These are phyloP conservation scores for Xylaria sp. DNA, from an alignment of 2,329 filamentous ascomycete species.

Conservation along the genomic window DNA sequence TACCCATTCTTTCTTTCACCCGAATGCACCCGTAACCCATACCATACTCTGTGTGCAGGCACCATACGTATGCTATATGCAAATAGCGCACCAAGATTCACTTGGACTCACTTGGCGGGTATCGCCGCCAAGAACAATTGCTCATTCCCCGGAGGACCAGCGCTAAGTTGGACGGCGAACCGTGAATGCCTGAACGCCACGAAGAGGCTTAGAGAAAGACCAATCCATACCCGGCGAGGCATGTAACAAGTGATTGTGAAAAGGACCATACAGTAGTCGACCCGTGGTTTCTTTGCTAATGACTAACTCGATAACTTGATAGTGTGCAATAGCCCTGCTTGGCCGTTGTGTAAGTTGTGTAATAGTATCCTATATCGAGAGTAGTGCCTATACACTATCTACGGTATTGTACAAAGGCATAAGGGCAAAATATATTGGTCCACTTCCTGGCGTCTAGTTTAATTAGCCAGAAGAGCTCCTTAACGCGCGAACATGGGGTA, in stretches of 20 bases:
- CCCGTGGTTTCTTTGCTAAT: constrained; percentile 9
- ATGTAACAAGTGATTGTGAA: background rate
- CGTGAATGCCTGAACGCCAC: background rate
- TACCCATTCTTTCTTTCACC: constrained; percentile 13
- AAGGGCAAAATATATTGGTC: constrained; percentile 20
- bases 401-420: background rate
- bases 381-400: constrained; percentile 1
- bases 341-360: background rate
- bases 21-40: constrained; percentile 16
- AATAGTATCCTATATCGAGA: constrained; percentile 1
- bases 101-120: constrained; percentile 12
- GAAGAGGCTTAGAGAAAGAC: constrained; percentile 11
- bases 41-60: background rate
- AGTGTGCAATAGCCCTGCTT: background rate
- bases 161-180: background rate
- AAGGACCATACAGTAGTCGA: constrained; percentile 29
- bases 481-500: constrained; percentile 4
- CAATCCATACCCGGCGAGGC: background rate
- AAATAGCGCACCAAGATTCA: constrained; percentile 23
- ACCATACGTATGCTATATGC: constrained; percentile 7
- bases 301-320: constrained; percentile 13
- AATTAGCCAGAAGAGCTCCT: constrained; percentile 20
- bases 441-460: constrained; percentile 24
- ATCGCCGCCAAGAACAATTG: constrained; percentile 13
- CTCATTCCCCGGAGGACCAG: background rate